Base-by-base conservation (phyloP, 139 green algal species). In the Chlamydomonas sp. region DNA sequence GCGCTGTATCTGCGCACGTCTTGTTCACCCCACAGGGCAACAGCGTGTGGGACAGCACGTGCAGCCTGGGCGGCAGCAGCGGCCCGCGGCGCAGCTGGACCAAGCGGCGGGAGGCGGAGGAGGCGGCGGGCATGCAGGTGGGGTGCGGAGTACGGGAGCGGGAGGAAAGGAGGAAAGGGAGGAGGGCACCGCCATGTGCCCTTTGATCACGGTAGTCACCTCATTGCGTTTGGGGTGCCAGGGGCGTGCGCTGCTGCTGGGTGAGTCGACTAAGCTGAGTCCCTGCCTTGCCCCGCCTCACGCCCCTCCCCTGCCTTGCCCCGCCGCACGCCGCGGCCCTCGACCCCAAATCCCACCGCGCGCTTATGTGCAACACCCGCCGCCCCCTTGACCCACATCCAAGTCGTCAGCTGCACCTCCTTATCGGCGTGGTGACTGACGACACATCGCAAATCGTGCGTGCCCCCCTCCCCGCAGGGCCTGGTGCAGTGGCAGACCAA, bases 401-500 rank as follows among this genome's bases (percentile, higher is more conserved):
- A 12, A 73, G 16, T 73, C 15, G 15, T n/a, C 16, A 73, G 15
- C 15, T 73, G 67, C 67, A 73, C 16, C 67, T n/a, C 67, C 67
- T 16, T n/a, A n/a, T 73, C 1, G 67, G 14, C 15, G 15, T 73
- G 67, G 15, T 73, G 67, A 31, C 72, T 57, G 72, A 15, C 10
- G 0, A 15, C n/a, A 8, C 49, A 12, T 78, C 73, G 1, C 15
- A 59, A 57, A 15, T 83, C 31, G 31, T 49, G 31, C 31, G 31
- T 49, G 31, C 31, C 31, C 31, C 31, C 31, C 31, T 49, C 0
- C 4, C 9, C 57, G 59, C 93, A 96, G 71, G 95, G 95, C 16
- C 89, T 97, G 82, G 90, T 93, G 60, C 92, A 96, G 92, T 97
- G 95, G 94, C 93, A 96, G 91, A 92, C 95, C 90, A 98, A 98